A percentile compares a stretch with the other conserved stretches of the same genome.
Evolutionary conservation across 176 grass and related monocot species (phyloP).

Genomic region (Tillandsia leiboldiana): DNA sequence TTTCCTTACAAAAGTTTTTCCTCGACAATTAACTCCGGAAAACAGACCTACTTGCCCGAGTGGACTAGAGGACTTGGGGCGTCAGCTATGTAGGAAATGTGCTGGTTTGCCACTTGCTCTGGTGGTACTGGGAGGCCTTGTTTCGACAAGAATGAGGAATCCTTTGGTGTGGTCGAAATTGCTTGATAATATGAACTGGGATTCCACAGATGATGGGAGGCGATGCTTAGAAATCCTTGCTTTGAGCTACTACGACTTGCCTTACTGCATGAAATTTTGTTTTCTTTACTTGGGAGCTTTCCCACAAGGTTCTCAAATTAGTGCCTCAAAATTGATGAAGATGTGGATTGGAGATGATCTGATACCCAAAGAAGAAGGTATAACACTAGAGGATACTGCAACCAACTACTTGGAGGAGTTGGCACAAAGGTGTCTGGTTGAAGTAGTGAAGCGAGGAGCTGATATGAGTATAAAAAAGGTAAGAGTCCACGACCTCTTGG

Average conservation of each 20-base stretch:
- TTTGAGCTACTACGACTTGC: constrained; percentile 2
- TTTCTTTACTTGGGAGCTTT: constrained; percentile 5
- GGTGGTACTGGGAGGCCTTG: not conserved
- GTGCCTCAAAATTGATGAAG: not conserved
- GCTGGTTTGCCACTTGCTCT: not conserved
- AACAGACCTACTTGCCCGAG: no score
- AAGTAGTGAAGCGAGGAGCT: not conserved
- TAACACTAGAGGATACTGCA: not conserved
- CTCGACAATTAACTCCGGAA: not conserved
- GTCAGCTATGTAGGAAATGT: not conserved
- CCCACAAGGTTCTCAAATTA: not conserved
- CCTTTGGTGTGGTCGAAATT: not conserved
- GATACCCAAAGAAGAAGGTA: not conserved
- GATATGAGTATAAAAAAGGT: not conserved
- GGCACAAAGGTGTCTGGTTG: not conserved
- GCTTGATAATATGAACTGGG: not conserved
- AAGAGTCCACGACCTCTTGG: not conserved
- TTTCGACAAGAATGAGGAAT: not conserved
- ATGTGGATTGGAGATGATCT: not conserved
- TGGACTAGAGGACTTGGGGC: not conserved
- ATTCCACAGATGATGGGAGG: not conserved
- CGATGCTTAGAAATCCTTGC: constrained; percentile 1
- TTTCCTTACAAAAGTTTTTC: not conserved
- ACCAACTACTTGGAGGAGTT: not conserved
- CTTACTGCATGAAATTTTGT: not conserved